Evolutionary conservation across 2,329 filamentous ascomycete species (phyloP), one percentile per base, ranked within the genome.

Genomic region (Cytospora paraplurivora): DNA sequence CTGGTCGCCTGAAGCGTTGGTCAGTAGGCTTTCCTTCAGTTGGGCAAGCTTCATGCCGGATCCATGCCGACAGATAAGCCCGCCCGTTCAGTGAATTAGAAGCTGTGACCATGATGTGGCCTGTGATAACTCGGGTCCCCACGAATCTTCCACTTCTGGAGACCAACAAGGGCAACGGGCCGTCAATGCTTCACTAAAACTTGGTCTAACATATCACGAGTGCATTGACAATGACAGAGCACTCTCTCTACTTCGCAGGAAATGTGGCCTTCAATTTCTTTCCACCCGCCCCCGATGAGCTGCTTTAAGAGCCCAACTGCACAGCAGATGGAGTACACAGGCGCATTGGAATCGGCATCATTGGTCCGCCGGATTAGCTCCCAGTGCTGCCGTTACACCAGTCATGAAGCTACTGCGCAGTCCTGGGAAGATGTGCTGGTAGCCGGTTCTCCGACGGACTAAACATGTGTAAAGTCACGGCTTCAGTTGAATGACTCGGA

Each of bases 251-350:
- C 12, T 11, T 7, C 19, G n/a, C n/a, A 7, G 10, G n/a, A 47
- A 12, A 10, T 12, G 21, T 47, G 7, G 44, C n/a, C 7, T 44
- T 61, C 58, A 50, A 44, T 49, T 55, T 53, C 12, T 13, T 21
- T n/a, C 44, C 41, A 12, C 41, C 41, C 41, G 19, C 34, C 35
- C 38, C 54, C 37, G 7, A 32, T 12, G 37, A 44, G 41, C 41
- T 44, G 38, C 41, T n/a, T 15, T 34, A 38, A 10, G 7, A 12
- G 2, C 17, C 12, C 3, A n/a, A 62, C 19, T 52, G 37, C 55
- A 49, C 51, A 62, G 32, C 12, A 60, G 50, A 59, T 55, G 10
- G 11, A 56, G 56, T 60, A 56, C 62, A 35, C 38, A 60, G 50
- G n/a, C 51, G 19, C 44, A 27, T 41, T 60, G 21, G 33, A 34